Conservation (phyloP, 768 basidiomycete species). For the Leucocoprinus birnbaumii region DNA sequence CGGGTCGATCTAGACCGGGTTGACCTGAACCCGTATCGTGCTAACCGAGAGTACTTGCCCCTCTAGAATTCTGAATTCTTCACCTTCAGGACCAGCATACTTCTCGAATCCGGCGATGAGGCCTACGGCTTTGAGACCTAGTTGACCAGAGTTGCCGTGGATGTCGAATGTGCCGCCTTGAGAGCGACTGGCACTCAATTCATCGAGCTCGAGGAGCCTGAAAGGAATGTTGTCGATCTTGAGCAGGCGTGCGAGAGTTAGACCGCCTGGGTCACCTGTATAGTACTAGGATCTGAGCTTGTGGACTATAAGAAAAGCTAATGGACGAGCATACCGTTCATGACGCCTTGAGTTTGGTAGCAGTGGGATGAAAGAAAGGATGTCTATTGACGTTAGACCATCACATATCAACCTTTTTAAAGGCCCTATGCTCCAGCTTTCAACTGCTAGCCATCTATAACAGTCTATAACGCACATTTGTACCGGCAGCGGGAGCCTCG, state of each 20-base stretch:
- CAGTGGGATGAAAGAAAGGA: no score
- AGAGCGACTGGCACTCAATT: conserved; percentile 15
- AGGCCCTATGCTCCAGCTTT: no score
- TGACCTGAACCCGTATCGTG: conserved; percentile 6
- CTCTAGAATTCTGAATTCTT: conserved; percentile 16
- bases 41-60: conserved; percentile 12
- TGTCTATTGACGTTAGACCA: no score
- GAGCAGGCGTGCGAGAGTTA: conserved; percentile 24
- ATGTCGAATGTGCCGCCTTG: conserved; percentile 27
- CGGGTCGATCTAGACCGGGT: conserved; percentile 19
- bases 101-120: conserved; percentile 20
- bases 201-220: conserved; percentile 22
- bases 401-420: no score
- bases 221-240: conserved; percentile 12
- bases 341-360: no score
- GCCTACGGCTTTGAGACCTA: conserved; percentile 21
- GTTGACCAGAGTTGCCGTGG: conserved; percentile 21
- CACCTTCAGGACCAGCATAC: conserved; percentile 17
- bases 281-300: no score
- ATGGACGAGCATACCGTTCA: no score
- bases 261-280: conserved; percentile 22
- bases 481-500: no score
- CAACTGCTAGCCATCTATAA: no score
- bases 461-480: no score
- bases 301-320: no score